These are phyloP conservation scores for Suillus ampliporus DNA, from an alignment of 768 basidiomycete species.

Conservation along the genomic window DNA sequence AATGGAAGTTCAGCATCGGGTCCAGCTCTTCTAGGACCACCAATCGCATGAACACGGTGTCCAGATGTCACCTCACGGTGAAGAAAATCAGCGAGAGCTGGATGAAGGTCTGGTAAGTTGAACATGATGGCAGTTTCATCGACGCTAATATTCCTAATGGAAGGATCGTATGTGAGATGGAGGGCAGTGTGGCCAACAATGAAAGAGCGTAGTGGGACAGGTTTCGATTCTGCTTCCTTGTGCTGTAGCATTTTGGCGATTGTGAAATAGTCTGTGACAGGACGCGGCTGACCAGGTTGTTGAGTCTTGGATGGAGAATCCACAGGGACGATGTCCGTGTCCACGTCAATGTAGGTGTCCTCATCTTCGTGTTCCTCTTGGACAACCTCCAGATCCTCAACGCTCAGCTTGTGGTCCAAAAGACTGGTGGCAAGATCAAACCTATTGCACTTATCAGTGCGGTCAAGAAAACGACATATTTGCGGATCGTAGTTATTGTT, in stretches of 20 bases:
- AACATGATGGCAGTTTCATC: constrained; percentile 28
- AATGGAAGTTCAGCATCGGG: too few relatives aligned
- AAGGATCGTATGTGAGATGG: constrained; percentile 31
- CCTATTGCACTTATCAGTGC: not conserved
- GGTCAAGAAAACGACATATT: too few relatives aligned
- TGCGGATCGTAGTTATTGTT: too few relatives aligned
- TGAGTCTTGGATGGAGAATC: not conserved
- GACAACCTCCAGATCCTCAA: constrained; percentile 20
- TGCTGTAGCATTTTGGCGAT: not conserved
- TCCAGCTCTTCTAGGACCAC: too few relatives aligned
- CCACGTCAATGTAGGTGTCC: constrained; percentile 12
- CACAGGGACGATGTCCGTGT: not conserved
- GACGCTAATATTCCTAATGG: constrained; percentile 22
- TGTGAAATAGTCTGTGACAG: not conserved
- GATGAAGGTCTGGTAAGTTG: constrained; percentile 31
- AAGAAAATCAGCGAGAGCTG: constrained; percentile 20
- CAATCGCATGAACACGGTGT: too few relatives aligned
- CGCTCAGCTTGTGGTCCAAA: constrained; percentile 32
- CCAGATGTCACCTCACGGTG: too few relatives aligned
- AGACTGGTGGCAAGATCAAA: not conserved
- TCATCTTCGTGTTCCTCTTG: not conserved
- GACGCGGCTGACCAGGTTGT: not conserved
- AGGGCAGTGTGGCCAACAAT: constrained; percentile 21
- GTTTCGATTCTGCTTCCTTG: not conserved
- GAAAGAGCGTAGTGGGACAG: constrained; percentile 22